Conservation (phyloP, 129 eudicot species). For the Cynara cardunculus region DNA sequence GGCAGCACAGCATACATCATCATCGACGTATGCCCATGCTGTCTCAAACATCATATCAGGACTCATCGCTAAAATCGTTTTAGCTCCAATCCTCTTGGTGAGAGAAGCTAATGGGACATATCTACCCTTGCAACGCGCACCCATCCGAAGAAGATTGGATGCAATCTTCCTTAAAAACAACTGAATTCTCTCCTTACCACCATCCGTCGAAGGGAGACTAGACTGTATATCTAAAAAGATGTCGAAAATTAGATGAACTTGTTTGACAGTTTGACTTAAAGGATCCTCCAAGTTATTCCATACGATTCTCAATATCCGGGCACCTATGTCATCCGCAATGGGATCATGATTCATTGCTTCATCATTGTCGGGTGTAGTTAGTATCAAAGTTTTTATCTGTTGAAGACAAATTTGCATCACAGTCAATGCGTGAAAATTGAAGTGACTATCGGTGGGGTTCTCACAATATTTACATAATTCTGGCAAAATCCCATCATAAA, state of each 20-base stretch:
- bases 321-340: conserved; percentile 61
- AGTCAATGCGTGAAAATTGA: conserved; percentile 85
- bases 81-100: conserved; percentile 85
- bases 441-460: conserved; percentile 91
- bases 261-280: conserved; percentile 94
- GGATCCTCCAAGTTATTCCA: conserved; percentile 98
- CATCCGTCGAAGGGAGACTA: conserved; percentile 55
- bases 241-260: conserved; percentile 96
- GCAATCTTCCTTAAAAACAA: conserved; percentile 58
- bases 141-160: conserved; percentile 73
- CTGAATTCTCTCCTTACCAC: conserved; percentile 52
- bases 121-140: conserved; percentile 96
- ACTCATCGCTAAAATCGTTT: conserved; percentile 56
- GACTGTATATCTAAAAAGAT: conserved; percentile 79
- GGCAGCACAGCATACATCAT: conserved; percentile 94
- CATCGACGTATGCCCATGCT: conserved; percentile 75
- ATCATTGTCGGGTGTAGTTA: conserved; percentile 22
- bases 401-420: conserved; percentile 98
- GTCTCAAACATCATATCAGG: conserved; percentile 74
- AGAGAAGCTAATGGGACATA: conserved; percentile 86
- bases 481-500: conserved; percentile 86
- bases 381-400: conserved; percentile 77
- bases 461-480: conserved; percentile 81
- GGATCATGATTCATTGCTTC: conserved; percentile 32
- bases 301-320: conserved; percentile 69